phyloP scores from a whole-genome alignment of 257 asterid genomes.

The Capsicum chinense region DNA sequence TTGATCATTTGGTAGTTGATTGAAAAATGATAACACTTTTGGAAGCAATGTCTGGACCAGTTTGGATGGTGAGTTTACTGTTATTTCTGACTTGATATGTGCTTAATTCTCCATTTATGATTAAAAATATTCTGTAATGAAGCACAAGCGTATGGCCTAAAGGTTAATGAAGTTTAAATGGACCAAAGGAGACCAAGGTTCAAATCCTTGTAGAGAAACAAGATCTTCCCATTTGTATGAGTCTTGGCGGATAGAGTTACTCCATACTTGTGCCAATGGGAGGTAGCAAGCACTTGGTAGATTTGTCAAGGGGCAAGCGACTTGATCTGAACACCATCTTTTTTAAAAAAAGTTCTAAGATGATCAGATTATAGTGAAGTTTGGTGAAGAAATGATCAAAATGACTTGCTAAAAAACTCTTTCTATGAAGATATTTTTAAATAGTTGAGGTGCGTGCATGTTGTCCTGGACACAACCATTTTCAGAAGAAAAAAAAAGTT shows the following conservation, averaged over 20 bases:
- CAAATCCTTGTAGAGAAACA: background rate
- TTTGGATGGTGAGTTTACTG: slow-evolving; percentile 24
- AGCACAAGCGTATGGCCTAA: background rate
- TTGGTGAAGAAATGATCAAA: slow-evolving; percentile 21
- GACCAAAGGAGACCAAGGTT: slow-evolving; percentile 13
- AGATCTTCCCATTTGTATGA: background rate
- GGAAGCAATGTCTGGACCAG: slow-evolving; percentile 4
- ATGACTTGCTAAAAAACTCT: background rate
- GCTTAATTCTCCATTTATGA: background rate
- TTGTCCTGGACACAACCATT: background rate
- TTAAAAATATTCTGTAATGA: background rate
- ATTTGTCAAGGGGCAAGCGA: background rate
- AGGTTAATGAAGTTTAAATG: slow-evolving; percentile 17
- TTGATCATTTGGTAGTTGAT: slow-evolving; percentile 25
- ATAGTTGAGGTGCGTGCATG: background rate
- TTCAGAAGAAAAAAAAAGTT: background rate
- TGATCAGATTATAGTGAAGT: slow-evolving; percentile 3
- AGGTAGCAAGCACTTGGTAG: slow-evolving; percentile 18
- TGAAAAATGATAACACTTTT: slow-evolving; percentile 20
- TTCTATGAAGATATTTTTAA: background rate
- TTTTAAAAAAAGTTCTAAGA: background rate
- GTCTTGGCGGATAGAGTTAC: slow-evolving; percentile 17
- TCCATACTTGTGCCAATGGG: slow-evolving; percentile 1
- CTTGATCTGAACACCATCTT: slow-evolving; percentile 16
- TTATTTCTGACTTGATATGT: background rate